Conservation (phyloP, 257 asterid genomes). For the Ophiorrhiza pumila region DNA sequence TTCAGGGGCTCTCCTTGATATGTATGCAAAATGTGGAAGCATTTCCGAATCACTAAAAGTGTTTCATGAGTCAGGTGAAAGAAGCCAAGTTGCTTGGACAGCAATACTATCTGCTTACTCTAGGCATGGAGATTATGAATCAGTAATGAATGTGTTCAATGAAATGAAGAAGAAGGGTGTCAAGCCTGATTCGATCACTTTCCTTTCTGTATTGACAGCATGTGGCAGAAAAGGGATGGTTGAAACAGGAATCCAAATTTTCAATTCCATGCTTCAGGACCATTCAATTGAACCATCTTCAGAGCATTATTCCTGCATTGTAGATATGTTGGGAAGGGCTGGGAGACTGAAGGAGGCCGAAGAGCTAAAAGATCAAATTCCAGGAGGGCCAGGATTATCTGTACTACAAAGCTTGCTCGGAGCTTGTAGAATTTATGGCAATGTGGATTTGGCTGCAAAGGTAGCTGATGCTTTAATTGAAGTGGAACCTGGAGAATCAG, state of each 20-base stretch:
- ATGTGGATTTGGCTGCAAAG: slow-evolving; percentile 67
- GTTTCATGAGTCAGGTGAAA: slow-evolving; percentile 47
- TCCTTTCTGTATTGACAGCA: slow-evolving; percentile 75
- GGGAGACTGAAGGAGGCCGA: slow-evolving; percentile 84
- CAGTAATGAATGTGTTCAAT: slow-evolving; percentile 60
- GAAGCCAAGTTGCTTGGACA: slow-evolving; percentile 78
- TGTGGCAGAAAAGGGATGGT: slow-evolving; percentile 82
- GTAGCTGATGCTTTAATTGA: slow-evolving; percentile 54
- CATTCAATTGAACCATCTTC: slow-evolving; percentile 51
- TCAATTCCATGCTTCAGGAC: slow-evolving; percentile 55
- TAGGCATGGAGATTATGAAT: slow-evolving; percentile 75
- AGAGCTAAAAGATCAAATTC: slow-evolving; percentile 49
- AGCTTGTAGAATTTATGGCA: slow-evolving; percentile 65
- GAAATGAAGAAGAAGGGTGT: slow-evolving; percentile 57
- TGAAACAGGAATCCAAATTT: slow-evolving; percentile 54
- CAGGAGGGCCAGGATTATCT: slow-evolving; percentile 76
- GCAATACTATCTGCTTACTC: slow-evolving; percentile 82
- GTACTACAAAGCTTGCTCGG: slow-evolving; percentile 86
- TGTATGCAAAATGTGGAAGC: slow-evolving; percentile 95
- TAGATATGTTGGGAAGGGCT: slow-evolving; percentile 88
- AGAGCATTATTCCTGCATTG: slow-evolving; percentile 80
- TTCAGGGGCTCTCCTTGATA: slow-evolving; percentile 80
- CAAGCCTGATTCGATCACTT: slow-evolving; percentile 75
- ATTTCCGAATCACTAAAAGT: slow-evolving; percentile 64
- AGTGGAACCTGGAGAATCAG: slow-evolving; percentile 70